Evolutionary conservation across 2,329 filamentous ascomycete species (phyloP).

Genomic region (Sclerotinia glacialis): DNA sequence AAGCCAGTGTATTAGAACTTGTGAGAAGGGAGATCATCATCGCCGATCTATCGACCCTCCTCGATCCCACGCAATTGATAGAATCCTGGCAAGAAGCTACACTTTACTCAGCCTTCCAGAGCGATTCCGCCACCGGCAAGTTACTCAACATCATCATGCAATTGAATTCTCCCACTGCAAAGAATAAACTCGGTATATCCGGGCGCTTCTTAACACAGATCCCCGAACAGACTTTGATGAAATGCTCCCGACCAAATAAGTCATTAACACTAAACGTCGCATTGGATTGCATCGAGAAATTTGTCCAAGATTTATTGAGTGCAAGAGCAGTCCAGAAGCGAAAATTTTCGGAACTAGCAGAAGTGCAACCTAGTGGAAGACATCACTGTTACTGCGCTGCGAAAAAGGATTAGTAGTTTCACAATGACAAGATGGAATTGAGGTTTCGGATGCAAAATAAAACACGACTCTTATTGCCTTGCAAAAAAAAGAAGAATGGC

Average conservation of each 20-base stretch:
- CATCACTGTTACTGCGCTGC: not conserved
- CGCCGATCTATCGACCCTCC: not conserved
- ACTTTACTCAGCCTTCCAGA: conserved; percentile 12
- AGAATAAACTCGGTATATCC: conserved; percentile 11
- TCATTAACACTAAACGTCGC: not conserved
- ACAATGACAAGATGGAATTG: not conserved
- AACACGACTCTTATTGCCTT: not conserved
- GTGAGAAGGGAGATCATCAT: conserved; percentile 27
- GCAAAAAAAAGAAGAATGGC: not conserved
- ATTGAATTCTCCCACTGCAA: conserved; percentile 24
- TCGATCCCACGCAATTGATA: conserved; percentile 24
- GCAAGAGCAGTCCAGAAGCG: not conserved
- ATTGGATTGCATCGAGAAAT: not conserved
- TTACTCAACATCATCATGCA: conserved; percentile 28
- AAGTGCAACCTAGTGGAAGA: not conserved
- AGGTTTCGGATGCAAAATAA: not conserved
- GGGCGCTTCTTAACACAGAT: conserved; percentile 34
- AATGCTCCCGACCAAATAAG: conserved; percentile 22
- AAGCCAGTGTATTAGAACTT: conserved; percentile 30
- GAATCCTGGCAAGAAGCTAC: conserved; percentile 31
- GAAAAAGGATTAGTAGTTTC: not conserved
- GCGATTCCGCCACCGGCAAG: conserved; percentile 9
- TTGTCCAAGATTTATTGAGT: not conserved
- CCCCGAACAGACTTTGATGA: conserved; percentile 33
- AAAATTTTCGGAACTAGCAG: not conserved